These are phyloP conservation scores for Sideroxylon spinosum DNA, from an alignment of 179 eudicot genomes.

Conservation along the genomic window DNA sequence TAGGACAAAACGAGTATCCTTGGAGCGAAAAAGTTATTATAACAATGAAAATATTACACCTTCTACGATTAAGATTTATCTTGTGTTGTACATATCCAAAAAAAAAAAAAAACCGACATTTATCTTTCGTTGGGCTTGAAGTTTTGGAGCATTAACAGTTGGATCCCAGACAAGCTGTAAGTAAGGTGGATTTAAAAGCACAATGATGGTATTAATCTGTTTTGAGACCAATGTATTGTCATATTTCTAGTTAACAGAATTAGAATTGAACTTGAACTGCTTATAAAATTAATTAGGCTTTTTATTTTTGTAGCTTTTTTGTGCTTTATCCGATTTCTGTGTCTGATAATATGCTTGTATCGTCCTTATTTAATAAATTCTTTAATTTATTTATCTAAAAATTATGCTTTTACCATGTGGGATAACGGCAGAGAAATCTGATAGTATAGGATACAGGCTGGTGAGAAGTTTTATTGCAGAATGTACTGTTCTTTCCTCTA, in stretches of 20 bases:
- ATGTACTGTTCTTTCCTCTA: too few relatives aligned
- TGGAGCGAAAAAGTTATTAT: not conserved
- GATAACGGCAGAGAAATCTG: too few relatives aligned
- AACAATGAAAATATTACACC: too few relatives aligned
- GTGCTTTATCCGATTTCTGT: not conserved
- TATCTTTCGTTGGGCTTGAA: too few relatives aligned
- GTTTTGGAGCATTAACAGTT: not conserved
- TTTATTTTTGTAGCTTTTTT: not conserved
- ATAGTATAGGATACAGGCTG: too few relatives aligned
- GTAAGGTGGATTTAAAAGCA: not conserved
- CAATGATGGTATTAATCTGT: not conserved
- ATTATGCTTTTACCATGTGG: too few relatives aligned
- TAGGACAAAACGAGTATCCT: not conserved
- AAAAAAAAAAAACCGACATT: too few relatives aligned
- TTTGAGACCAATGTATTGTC: not conserved
- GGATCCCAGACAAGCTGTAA: not conserved
- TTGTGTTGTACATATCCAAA: too few relatives aligned
- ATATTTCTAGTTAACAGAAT: not conserved
- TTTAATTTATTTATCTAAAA: too few relatives aligned
- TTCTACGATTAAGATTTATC: too few relatives aligned
- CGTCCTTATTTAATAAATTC: too few relatives aligned
- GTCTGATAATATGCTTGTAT: not conserved
- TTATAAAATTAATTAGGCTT: not conserved
- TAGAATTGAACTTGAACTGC: not conserved
- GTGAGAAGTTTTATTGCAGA: too few relatives aligned